Evolutionary conservation across 345 rosid species (phyloP).

Genomic region (Fremontodendron californicum): DNA sequence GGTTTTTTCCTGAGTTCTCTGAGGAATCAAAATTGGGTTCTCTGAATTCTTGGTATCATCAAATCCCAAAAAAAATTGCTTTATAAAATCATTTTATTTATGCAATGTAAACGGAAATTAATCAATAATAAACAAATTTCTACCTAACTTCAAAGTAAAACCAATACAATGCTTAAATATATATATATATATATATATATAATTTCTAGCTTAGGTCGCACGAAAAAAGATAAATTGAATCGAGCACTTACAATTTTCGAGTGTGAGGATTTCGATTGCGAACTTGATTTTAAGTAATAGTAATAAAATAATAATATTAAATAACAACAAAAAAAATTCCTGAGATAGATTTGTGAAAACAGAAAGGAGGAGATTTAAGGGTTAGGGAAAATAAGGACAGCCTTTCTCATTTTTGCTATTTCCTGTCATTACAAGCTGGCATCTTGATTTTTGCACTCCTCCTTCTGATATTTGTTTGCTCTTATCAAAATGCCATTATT

Average conservation of each 20-base stretch:
- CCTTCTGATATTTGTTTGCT: neutral
- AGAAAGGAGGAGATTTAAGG: slow-evolving; percentile 8
- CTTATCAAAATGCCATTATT: neutral
- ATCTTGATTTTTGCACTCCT: slow-evolving; percentile 11
- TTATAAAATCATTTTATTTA: neutral
- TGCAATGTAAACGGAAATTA: slow-evolving; percentile 7
- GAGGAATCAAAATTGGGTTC: slow-evolving; percentile 1
- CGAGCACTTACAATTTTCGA: slow-evolving; percentile 19
- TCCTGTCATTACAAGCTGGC: slow-evolving; percentile 21
- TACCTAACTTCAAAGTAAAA: neutral
- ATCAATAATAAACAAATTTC: neutral
- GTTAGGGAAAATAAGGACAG: neutral
- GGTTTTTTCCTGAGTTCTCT: neutral
- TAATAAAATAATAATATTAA: neutral
- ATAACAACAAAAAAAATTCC: neutral
- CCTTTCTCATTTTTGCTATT: neutral
- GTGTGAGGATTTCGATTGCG: neutral
- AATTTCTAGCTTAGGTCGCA: slow-evolving; percentile 7
- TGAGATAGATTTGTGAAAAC: neutral
- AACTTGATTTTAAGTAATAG: neutral
- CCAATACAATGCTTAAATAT: neutral
- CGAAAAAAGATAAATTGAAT: neutral
- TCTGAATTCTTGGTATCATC: neutral
- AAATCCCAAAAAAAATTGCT: neutral
- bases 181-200: neutral